phyloP scores from a whole-genome alignment of 768 basidiomycete genomes.

The Hypholoma fasciculare region DNA sequence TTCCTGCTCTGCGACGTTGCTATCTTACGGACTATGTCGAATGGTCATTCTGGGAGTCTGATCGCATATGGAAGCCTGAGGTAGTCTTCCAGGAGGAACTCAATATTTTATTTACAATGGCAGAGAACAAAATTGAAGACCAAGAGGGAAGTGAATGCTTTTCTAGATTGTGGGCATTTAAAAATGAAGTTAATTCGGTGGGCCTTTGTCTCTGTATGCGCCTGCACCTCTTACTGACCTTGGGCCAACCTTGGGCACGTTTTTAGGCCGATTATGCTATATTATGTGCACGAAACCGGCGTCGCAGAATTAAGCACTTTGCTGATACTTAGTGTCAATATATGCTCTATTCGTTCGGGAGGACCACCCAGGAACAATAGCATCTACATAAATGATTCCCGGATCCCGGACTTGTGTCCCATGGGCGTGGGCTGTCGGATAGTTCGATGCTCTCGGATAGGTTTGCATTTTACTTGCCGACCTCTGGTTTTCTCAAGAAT shows the following conservation, averaged over 20 bases:
- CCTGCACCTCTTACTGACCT: no score
- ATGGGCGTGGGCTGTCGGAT: slow-evolving; percentile 1
- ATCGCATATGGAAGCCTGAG: slow-evolving; percentile 1
- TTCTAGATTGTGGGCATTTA: background rate
- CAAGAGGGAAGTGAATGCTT: background rate
- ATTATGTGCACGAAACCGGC: no score
- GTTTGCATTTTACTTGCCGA: background rate
- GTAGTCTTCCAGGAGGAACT: background rate
- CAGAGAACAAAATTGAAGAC: no score
- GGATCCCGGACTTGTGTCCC: background rate
- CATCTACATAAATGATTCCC: no score
- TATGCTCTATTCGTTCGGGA: no score
- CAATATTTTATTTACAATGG: background rate
- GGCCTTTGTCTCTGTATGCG: background rate
- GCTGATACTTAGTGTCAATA: no score
- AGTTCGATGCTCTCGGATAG: background rate
- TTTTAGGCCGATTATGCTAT: no score
- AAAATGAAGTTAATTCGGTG: background rate
- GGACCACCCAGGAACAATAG: no score
- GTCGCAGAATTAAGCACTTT: no score
- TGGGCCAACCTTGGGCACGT: no score
- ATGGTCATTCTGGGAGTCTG: slow-evolving; percentile 4
- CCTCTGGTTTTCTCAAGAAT: background rate
- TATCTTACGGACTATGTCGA: background rate
- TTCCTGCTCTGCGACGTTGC: slow-evolving; percentile 6